Evolutionary conservation across 768 basidiomycete genomes (phyloP), one percentile per base, ranked within the genome.

Genomic region (Boletus pseudopeckii): DNA sequence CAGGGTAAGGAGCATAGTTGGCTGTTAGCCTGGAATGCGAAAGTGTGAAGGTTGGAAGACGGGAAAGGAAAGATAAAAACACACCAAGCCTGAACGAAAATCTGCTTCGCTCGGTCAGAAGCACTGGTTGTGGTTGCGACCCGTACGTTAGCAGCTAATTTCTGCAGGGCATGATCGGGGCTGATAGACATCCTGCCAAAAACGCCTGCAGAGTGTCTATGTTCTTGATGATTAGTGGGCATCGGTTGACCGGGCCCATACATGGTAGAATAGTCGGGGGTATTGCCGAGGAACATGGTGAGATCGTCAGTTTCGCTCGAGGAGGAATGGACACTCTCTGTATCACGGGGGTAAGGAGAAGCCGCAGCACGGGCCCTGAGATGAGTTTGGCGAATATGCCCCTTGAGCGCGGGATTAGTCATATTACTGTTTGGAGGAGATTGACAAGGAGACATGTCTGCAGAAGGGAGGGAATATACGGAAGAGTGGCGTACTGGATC

Each of bases 61-160:
- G 39, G 54, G 48, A 59, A 58, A 56, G 59, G 51, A 60, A 66
- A 56, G 24, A 50, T 17, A 44, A 45, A 45, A 56, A 78, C 85
- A 60, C 60, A 92, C 92, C 92, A 94, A 52, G 90, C 90, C 71
- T 93, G 92, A 18, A 93, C 91, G 64, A 94, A 94, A 63, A 92
- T 92, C 72, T 92, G 90, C 64, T 92, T 92, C 48, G 92, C 91
- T 64, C 92, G 75, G 70, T 94, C 92, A 11, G 91, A 92, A 47
- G 92, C 91, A 64, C 88, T 92, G 37, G 91, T 92, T 8, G 91
- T 94, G 3, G 91, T 93, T 13, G 92, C 92, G 41, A 87, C 86
- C 47, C 91, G 84, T 34, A 92, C 90, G 62, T 90, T 92, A 40
- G 85, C 86, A 4, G 92, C 91, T 52, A 92, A 77, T 74, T 92